Evolutionary conservation across 345 rosid genomes (phyloP).

Genomic region (Syzygium aqueum): DNA sequence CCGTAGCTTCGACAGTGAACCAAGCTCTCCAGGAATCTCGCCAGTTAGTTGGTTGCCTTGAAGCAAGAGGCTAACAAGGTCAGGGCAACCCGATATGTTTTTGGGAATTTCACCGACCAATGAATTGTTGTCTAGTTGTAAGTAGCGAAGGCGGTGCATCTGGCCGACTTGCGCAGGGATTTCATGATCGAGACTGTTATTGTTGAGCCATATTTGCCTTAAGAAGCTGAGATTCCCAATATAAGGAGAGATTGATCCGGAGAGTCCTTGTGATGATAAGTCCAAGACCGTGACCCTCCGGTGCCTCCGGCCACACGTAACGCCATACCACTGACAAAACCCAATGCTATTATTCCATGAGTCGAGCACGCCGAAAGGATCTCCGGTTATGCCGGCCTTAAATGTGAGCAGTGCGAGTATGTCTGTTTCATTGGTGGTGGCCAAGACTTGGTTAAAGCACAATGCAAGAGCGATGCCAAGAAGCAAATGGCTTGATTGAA

Average conservation of each 20-base stretch:
- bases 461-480: not conserved
- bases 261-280: not conserved
- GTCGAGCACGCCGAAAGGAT: not conserved
- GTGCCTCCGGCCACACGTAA: not conserved
- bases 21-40: no score
- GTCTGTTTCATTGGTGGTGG: not conserved
- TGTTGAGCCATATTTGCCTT: no score
- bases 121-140: not conserved
- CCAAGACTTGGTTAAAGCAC: not conserved
- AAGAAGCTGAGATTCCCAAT: not conserved
- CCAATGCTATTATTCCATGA: not conserved
- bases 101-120: not conserved
- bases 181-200: no score
- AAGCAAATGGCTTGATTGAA: not conserved
- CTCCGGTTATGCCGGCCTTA: not conserved
- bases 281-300: fast-evolving
- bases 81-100: no score
- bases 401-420: not conserved
- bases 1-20: no score
- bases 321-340: not conserved
- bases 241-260: not conserved
- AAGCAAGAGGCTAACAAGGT: no score
- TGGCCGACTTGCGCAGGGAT: not conserved
- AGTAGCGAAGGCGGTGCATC: not conserved
- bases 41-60: no score